These are phyloP conservation scores for Epichloe sp. DNA, from an alignment of 2,329 filamentous ascomycete genomes.

Conservation along the genomic window DNA sequence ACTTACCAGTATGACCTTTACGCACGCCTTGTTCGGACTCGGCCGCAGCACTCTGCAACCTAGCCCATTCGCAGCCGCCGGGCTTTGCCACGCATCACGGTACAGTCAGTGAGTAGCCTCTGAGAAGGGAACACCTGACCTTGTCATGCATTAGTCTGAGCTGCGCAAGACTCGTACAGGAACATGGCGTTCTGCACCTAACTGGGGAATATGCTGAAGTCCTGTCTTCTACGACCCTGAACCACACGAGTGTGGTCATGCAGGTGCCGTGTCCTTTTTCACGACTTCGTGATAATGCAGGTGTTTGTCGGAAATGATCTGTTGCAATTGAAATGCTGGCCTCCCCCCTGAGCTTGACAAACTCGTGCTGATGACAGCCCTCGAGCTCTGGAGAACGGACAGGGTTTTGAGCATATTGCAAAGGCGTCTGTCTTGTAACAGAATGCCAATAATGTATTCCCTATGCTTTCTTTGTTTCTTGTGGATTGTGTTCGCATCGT, in stretches of 20 bases:
- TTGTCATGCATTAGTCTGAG: neutral
- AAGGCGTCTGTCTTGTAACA: neutral
- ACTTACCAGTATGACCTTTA: neutral
- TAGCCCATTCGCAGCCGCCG: neutral
- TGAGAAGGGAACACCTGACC: neutral
- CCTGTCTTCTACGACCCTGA: neutral
- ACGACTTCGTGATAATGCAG: neutral
- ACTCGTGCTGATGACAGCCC: too few species aligned
- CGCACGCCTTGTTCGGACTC: neutral
- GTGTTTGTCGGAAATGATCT: neutral
- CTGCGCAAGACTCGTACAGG: neutral
- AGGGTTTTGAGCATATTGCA: too few species aligned
- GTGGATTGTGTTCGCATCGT: neutral
- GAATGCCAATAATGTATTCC: neutral
- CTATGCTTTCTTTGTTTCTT: neutral
- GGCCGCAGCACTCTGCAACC: neutral
- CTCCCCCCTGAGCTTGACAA: too few species aligned
- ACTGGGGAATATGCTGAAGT: neutral
- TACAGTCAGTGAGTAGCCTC: too few species aligned
- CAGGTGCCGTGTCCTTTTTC: neutral
- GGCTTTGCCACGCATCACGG: too few species aligned
- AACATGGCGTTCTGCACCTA: neutral
- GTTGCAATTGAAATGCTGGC: too few species aligned
- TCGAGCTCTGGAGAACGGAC: too few species aligned
- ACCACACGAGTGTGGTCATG: neutral